A percentile compares a stretch with the other conserved stretches of the same genome.
phyloP scores from a whole-genome alignment of 148 eudicot species.

The Amaranthus palmeri region DNA sequence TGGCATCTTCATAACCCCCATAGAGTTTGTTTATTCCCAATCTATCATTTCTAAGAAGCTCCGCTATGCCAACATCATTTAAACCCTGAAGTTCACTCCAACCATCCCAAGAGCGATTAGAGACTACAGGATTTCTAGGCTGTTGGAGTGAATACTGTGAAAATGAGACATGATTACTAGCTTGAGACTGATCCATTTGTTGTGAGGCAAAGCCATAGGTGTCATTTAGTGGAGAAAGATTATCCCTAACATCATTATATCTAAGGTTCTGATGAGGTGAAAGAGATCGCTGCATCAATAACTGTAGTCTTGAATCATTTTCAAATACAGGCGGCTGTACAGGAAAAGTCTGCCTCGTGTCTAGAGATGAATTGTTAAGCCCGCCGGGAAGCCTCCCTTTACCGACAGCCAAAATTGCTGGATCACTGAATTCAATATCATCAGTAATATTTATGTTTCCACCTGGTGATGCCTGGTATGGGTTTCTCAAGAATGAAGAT shows the following conservation, averaged over 20 bases:
- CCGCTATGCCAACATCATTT: conserved; percentile 44
- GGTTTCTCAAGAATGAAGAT: conserved; percentile 49
- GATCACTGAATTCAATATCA: conserved; percentile 89
- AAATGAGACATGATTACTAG: conserved; percentile 34
- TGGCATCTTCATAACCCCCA: conserved; percentile 57
- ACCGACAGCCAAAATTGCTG: conserved; percentile 96
- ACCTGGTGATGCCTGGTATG: conserved; percentile 47
- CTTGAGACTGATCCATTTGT: conserved; percentile 49
- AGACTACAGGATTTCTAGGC: conserved; percentile 40
- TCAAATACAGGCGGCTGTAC: conserved; percentile 52
- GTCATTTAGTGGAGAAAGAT: conserved; percentile 38
- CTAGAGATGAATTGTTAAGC: conserved; percentile 41
- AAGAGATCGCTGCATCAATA: conserved; percentile 61
- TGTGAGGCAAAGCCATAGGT: conserved; percentile 51
- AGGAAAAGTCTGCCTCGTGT: conserved; percentile 47
- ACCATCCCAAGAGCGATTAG: conserved; percentile 79
- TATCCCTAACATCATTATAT: conserved; percentile 42
- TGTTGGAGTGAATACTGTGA: conserved; percentile 47
- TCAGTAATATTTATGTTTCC: conserved; percentile 38
- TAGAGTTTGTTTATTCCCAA: conserved; percentile 54
- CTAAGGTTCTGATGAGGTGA: conserved; percentile 61
- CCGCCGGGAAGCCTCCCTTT: conserved; percentile 69
- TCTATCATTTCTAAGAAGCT: conserved; percentile 60
- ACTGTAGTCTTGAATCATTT: conserved; percentile 59
- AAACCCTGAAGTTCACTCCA: conserved; percentile 38